A percentile compares a stretch with the other conserved stretches of the same genome.
Conservation (phyloP, 2,329 filamentous ascomycete genomes). For the Neoscytalidium dimidiatum region DNA sequence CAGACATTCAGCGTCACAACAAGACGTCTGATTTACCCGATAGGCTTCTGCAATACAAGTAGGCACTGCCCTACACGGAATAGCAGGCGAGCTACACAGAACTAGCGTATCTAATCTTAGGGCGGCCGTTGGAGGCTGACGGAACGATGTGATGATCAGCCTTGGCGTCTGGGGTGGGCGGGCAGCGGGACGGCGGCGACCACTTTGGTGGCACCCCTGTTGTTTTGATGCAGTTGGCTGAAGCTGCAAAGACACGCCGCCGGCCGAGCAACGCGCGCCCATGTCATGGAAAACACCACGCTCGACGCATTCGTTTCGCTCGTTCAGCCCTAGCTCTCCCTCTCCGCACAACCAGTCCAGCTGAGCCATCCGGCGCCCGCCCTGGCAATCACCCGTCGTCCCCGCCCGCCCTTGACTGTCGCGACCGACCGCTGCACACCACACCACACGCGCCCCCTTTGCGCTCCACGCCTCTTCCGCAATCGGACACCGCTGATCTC, state of each 20-base stretch:
- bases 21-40: background rate
- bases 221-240: conserved; percentile 17
- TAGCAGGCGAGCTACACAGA: background rate
- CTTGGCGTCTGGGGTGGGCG: conserved; percentile 19
- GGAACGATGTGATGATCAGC: conserved; percentile 10
- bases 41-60: background rate
- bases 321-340: background rate
- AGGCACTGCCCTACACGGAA: background rate
- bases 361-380: background rate
- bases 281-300: conserved; percentile 14
- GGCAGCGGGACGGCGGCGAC: conserved; percentile 2
- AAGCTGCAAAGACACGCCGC: background rate
- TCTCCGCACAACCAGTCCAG: background rate
- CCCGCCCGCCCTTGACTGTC: conserved; percentile 1
- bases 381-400: background rate
- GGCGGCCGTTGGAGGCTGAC: conserved; percentile 10
- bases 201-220: conserved; percentile 13
- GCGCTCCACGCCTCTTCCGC: conserved; percentile 12
- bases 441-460: conserved; percentile 18
- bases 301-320: background rate
- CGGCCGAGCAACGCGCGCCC: conserved; percentile 13
- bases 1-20: background rate
- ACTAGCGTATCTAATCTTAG: background rate
- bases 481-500: conserved; percentile 18
- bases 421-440: conserved; percentile 14